Evolutionary conservation across 495 filamentous ascomycete genomes (phyloP).

Genomic region (Penicillium diatomitis): DNA sequence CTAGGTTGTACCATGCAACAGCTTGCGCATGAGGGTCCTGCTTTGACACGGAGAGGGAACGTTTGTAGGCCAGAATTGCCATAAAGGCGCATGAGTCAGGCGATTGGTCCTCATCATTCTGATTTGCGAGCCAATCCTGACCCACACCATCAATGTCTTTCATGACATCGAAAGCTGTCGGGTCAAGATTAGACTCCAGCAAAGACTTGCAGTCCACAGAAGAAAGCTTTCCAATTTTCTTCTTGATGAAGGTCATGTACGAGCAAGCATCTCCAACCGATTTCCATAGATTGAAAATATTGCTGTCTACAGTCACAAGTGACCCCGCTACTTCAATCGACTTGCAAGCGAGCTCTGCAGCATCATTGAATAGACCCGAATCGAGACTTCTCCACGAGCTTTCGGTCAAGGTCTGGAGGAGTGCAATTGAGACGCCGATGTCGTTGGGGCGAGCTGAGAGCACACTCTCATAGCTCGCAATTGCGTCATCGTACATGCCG

Average conservation of each 20-base stretch:
- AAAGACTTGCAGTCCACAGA: slow-evolving; percentile 43
- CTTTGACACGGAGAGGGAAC: slow-evolving; percentile 63
- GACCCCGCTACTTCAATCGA: slow-evolving; percentile 46
- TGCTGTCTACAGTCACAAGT: slow-evolving; percentile 42
- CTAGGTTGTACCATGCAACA: slow-evolving; percentile 92
- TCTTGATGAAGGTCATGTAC: slow-evolving; percentile 69
- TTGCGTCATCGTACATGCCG: slow-evolving; percentile 77
- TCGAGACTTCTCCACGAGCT: slow-evolving; percentile 68
- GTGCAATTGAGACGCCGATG: slow-evolving; percentile 74
- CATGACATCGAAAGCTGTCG: slow-evolving; percentile 50
- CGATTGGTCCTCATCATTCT: slow-evolving; percentile 33
- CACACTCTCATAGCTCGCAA: slow-evolving; percentile 63
- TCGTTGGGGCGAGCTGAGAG: slow-evolving; percentile 57
- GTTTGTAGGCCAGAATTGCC: slow-evolving; percentile 77
- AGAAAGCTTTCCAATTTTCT: slow-evolving; percentile 50
- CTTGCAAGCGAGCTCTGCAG: slow-evolving; percentile 54
- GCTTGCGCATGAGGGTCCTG: slow-evolving; percentile 85
- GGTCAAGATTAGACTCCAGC: slow-evolving; percentile 41
- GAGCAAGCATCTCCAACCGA: slow-evolving; percentile 82
- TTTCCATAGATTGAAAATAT: slow-evolving; percentile 94
- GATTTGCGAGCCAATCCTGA: slow-evolving; percentile 35
- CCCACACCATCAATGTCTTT: slow-evolving; percentile 64
- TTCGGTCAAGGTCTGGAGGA: slow-evolving; percentile 81
- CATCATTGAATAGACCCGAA: slow-evolving; percentile 73
- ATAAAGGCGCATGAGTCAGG: slow-evolving; percentile 46